Evolutionary conservation across 805 yeast genomes (phyloP), one percentile per base, ranked within the genome.

Genomic region (Scheffersomyces ergatensis): DNA sequence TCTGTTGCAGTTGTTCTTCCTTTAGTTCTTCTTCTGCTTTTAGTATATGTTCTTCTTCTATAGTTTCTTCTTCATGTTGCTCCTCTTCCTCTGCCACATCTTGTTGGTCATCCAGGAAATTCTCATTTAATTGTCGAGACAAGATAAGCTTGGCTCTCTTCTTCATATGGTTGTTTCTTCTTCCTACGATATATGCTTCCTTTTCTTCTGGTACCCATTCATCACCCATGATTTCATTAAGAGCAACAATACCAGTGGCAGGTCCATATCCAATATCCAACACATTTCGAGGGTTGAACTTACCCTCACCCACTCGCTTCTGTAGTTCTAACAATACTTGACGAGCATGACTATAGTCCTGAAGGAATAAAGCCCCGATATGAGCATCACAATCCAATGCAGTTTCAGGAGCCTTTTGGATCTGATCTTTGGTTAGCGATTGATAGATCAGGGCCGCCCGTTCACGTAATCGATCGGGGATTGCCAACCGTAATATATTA

Each of bases 201-300:
- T 87, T 87, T 12, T 67, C 65, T 15, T 64, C 65, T 0, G 95
- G 89, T 15, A 63, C 58, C 64, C 77, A 85, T 0, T 74, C 74
- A 2, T 73, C 73, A 0, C 86, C 89, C 80, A 88, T 78, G 1
- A 90, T 52, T 53, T 89, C 96, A 55, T 90, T 88, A 38, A 89
- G 67, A 0, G 95, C 98, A 13, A 90, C 64, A 70, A 93, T 80
- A 2, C 97, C 97, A 0, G 95, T 83, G 2, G 89, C 92, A 1
- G 99, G 98, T 0, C 99, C 98, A 55, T 75, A 82, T 0, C 96
- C 92, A 12, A 88, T 77, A 54, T 88, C 95, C 37, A 93, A 67
- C 0, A 93, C 77, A 4, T 77, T 67, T 21, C 73, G 54, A 0
- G 97, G 97, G 17, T 60, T 60, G 65, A 89, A 86, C 36, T 55